phyloP scores from a whole-genome alignment of 345 rosid species.

The Reutealis trisperma region DNA sequence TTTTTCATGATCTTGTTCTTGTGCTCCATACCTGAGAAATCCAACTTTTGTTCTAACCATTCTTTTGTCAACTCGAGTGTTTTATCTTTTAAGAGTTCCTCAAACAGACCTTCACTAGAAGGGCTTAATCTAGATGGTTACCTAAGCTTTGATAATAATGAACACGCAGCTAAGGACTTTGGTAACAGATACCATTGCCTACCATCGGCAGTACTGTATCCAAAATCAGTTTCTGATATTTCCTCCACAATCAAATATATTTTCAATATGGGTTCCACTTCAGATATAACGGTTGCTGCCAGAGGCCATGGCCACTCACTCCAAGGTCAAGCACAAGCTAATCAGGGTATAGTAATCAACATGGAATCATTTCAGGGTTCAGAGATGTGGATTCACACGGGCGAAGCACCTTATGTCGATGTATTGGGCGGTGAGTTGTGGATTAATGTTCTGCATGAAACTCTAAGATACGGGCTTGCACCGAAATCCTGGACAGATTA shows the following conservation, averaged over 20 bases:
- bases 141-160: conserved; percentile 53
- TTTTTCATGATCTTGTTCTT: conserved; percentile 57
- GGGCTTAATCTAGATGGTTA: conserved; percentile 62
- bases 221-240: conserved; percentile 81
- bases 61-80: conserved; percentile 35
- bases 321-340: conserved; percentile 88
- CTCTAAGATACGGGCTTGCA: conserved; percentile 72
- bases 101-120: conserved; percentile 36
- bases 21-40: conserved; percentile 53
- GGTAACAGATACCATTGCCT: conserved; percentile 66
- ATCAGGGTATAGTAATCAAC: conserved; percentile 73
- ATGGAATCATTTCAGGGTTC: conserved; percentile 68
- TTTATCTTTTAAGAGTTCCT: conserved; percentile 34
- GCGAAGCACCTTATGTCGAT: conserved; percentile 67
- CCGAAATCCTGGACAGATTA: conserved; percentile 98
- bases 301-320: conserved; percentile 96
- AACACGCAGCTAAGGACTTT: conserved; percentile 78
- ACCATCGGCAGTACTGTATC: conserved; percentile 74
- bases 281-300: conserved; percentile 80
- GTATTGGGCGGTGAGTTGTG: conserved; percentile 90
- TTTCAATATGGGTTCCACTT: conserved; percentile 54
- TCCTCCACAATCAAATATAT: conserved; percentile 57
- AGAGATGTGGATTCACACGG: conserved; percentile 44
- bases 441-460: conserved; percentile 79
- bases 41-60: conserved; percentile 48